Evolutionary conservation across 2,329 filamentous ascomycete genomes (phyloP).

Genomic region (Lachnellula subtilissima): DNA sequence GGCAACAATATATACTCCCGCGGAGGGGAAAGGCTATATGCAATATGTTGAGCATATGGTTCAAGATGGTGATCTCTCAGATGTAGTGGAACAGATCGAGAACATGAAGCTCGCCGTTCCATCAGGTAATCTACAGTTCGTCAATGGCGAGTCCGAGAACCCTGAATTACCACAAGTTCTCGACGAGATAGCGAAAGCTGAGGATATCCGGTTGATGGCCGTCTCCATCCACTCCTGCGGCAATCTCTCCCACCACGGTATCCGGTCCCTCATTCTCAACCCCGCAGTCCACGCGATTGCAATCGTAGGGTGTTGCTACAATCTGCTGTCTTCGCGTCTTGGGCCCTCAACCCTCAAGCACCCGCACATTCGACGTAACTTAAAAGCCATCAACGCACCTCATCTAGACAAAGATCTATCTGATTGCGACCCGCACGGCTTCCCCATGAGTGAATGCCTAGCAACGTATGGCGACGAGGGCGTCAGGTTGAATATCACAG

Average conservation of each 20-base stretch:
- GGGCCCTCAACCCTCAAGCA: slow-evolving; percentile 84
- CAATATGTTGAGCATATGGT: slow-evolving; percentile 74
- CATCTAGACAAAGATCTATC: slow-evolving; percentile 64
- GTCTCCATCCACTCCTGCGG: slow-evolving; percentile 96
- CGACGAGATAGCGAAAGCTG: slow-evolving; percentile 24
- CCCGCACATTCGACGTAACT: slow-evolving; percentile 65
- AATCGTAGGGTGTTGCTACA: slow-evolving; percentile 98
- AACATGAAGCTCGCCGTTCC: slow-evolving; percentile 33
- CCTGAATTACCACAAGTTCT: slow-evolving; percentile 4
- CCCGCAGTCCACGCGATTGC: slow-evolving; percentile 82
- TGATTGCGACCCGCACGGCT: slow-evolving; percentile 82
- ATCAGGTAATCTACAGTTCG: slow-evolving; percentile 8
- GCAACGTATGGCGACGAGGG: slow-evolving; percentile 54
- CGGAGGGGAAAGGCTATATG: slow-evolving; percentile 63
- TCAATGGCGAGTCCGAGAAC: slow-evolving; percentile 20
- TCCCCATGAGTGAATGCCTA: slow-evolving; percentile 80
- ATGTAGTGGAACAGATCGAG: slow-evolving; percentile 60
- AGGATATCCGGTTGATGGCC: slow-evolving; percentile 63
- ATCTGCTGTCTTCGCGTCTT: slow-evolving; percentile 84
- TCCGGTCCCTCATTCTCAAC: slow-evolving; percentile 81
- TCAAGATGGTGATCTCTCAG: slow-evolving; percentile 65
- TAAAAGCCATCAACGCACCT: slow-evolving; percentile 60
- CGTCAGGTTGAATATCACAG: slow-evolving; percentile 87
- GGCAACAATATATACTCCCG: slow-evolving; percentile 48
- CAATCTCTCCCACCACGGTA: slow-evolving; percentile 91